phyloP scores from a whole-genome alignment of 495 filamentous ascomycete species.

The Antarctomyces pellizariae region DNA sequence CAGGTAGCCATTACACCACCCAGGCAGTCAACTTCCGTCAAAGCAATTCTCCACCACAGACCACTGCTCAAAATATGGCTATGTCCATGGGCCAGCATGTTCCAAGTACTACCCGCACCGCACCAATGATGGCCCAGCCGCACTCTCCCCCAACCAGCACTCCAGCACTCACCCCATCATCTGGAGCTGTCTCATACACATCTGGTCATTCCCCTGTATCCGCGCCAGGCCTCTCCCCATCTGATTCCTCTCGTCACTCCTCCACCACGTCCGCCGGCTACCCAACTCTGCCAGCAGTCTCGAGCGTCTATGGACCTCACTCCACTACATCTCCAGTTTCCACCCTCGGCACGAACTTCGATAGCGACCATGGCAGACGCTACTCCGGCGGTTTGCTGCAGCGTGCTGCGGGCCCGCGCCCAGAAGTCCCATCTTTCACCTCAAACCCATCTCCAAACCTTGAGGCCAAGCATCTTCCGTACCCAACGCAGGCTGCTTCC shows the following conservation, averaged over 20 bases:
- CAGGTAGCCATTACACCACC: slow-evolving; percentile 39
- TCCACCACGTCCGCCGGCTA: slow-evolving; percentile 44
- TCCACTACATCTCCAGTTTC: slow-evolving; percentile 48
- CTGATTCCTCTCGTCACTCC: slow-evolving; percentile 35
- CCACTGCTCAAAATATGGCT: slow-evolving; percentile 22
- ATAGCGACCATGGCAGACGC: slow-evolving; percentile 56
- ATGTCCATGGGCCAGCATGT: slow-evolving; percentile 24
- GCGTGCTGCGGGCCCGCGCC: slow-evolving; percentile 22
- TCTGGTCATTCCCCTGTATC: slow-evolving; percentile 68
- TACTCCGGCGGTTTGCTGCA: slow-evolving; percentile 78
- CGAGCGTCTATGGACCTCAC: slow-evolving; percentile 35
- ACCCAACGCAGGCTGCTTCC: slow-evolving; percentile 22
- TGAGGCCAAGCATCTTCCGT: slow-evolving; percentile 11
- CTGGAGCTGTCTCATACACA: slow-evolving; percentile 64
- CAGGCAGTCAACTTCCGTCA: slow-evolving; percentile 33
- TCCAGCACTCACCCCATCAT: slow-evolving; percentile 74
- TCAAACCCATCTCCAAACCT: slow-evolving; percentile 20
- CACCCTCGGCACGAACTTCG: slow-evolving; percentile 61
- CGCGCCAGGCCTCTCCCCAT: slow-evolving; percentile 36
- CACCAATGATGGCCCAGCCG: slow-evolving; percentile 31
- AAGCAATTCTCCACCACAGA: slow-evolving; percentile 47
- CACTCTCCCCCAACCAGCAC: slow-evolving; percentile 35
- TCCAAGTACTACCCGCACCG: slow-evolving; percentile 30
- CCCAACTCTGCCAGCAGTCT: slow-evolving; percentile 59
- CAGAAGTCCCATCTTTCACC: slow-evolving; percentile 27